A percentile compares a stretch with the other conserved stretches of the same genome.
phyloP scores from a whole-genome alignment of 306 rosid species.

The Glycine soja region DNA sequence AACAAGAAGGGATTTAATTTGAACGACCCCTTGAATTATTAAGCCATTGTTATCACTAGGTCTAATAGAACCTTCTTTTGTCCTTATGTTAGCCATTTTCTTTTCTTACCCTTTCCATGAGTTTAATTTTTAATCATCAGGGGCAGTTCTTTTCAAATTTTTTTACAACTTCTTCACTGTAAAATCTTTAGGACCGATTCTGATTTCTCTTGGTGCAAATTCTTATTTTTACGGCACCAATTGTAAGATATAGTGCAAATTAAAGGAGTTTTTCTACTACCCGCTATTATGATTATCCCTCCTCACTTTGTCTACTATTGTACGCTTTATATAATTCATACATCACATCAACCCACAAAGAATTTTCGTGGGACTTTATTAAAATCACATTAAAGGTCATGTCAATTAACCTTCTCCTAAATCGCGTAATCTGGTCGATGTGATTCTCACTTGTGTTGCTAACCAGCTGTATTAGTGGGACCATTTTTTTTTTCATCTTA shows the following conservation, averaged over 20 bases:
- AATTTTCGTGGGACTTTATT: constrained; percentile 46
- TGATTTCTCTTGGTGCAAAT: constrained; percentile 70
- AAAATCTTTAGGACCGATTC: constrained; percentile 69
- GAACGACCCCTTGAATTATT: constrained; percentile 60
- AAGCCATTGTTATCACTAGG: constrained; percentile 56
- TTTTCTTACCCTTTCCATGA: constrained; percentile 27
- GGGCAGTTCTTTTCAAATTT: constrained; percentile 42
- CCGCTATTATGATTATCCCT: constrained; percentile 52
- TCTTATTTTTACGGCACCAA: constrained; percentile 57
- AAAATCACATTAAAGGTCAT: constrained; percentile 62
- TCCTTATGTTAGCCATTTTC: constrained; percentile 37
- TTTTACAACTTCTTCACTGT: constrained; percentile 62
- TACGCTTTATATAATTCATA: constrained; percentile 52
- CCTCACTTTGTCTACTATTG: constrained; percentile 31
- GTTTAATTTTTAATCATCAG: constrained; percentile 56
- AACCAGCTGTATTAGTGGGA: constrained; percentile 92
- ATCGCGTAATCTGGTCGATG: constrained; percentile 64
- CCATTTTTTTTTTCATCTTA: constrained; percentile 38
- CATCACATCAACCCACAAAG: constrained; percentile 57
- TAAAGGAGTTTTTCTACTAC: constrained; percentile 53
- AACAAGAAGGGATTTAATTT: constrained; percentile 61
- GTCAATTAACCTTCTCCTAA: constrained; percentile 64
- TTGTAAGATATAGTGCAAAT: constrained; percentile 78
- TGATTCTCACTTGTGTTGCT: constrained; percentile 76
- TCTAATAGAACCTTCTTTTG: constrained; percentile 58